Percentiles rank a stretch among this genome's conserved stretches.
Evolutionary conservation across 2,329 filamentous ascomycete species (phyloP).

Genomic region (Pseudogymnoascus sp.): DNA sequence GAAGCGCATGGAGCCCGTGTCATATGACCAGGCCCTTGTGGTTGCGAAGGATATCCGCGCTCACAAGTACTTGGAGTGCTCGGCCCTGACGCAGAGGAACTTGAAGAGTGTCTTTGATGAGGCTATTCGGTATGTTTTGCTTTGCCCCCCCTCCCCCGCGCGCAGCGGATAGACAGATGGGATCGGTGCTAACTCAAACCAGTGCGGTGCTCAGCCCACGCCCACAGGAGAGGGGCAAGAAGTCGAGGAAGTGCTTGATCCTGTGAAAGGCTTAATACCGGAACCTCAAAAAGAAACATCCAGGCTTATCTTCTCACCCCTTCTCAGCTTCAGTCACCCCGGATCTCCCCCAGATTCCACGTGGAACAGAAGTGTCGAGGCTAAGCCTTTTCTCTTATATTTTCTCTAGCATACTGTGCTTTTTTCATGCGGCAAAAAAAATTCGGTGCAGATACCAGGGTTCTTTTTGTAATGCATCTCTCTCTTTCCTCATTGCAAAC

Average conservation of each 20-base stretch:
- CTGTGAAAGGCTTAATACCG: conserved; percentile 35
- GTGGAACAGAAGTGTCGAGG: neutral
- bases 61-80: conserved; percentile 97
- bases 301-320: neutral
- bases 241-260: conserved; percentile 61
- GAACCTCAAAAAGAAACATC: neutral
- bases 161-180: no score
- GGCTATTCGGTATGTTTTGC: conserved; percentile 75
- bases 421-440: neutral
- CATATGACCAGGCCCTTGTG: conserved; percentile 81
- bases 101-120: conserved; percentile 98
- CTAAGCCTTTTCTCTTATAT: neutral
- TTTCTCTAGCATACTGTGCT: neutral
- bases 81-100: conserved; percentile 90
- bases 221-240: conserved; percentile 47
- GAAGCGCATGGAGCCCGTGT: conserved; percentile 95
- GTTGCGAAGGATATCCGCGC: conserved; percentile 92
- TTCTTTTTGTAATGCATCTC: neutral
- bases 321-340: neutral
- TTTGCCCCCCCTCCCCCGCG: no score
- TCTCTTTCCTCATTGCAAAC: neutral
- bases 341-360: neutral
- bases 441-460: neutral
- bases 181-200: conserved; percentile 15
- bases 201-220: conserved; percentile 66